Percentiles rank a stretch among this genome's conserved stretches.
phyloP scores from a whole-genome alignment of 805 yeast genomes.

The Lachancea meyersii region DNA sequence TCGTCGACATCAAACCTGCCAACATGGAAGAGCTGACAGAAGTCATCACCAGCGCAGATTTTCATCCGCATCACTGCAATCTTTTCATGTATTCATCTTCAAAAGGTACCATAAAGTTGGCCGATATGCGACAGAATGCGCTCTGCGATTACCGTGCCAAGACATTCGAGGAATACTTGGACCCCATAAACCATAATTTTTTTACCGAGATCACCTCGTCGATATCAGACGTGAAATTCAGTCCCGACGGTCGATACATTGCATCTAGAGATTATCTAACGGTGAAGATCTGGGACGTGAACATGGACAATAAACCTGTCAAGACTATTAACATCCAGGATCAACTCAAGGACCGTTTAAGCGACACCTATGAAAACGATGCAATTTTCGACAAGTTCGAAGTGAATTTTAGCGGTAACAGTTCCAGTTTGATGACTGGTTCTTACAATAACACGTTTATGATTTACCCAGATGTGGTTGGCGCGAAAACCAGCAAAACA shows the following conservation, averaged over 20 bases:
- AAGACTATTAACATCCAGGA: constrained; percentile 95
- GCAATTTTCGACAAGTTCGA: constrained; percentile 98
- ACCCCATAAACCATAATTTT: constrained; percentile 88
- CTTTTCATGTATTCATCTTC: constrained; percentile 91
- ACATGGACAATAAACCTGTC: constrained; percentile 92
- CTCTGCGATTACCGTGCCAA: constrained; percentile 85
- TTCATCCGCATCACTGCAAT: constrained; percentile 90
- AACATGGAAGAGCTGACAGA: constrained; percentile 99
- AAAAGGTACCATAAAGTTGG: constrained; percentile 90
- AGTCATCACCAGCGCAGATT: constrained; percentile 93
- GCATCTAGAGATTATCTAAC: constrained; percentile 97
- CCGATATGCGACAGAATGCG: constrained; percentile 95
- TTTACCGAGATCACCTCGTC: constrained; percentile 95
- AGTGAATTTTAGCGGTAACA: constrained; percentile 91
- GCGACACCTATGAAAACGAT: constrained; percentile 97
- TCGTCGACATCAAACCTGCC: constrained; percentile 95
- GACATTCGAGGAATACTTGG: constrained; percentile 86
- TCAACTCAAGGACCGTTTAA: constrained; percentile 82
- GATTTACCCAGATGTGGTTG: constrained; percentile 84
- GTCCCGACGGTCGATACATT: constrained; percentile 87
- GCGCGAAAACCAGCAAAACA: constrained; percentile 14
- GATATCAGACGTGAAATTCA: constrained; percentile 88
- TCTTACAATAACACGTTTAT: constrained; percentile 94
- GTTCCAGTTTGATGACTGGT: constrained; percentile 90
- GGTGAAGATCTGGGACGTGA: constrained; percentile 96